These are phyloP conservation scores for Tulasnella sp. DNA, from an alignment of 768 basidiomycete genomes.

Conservation along the genomic window DNA sequence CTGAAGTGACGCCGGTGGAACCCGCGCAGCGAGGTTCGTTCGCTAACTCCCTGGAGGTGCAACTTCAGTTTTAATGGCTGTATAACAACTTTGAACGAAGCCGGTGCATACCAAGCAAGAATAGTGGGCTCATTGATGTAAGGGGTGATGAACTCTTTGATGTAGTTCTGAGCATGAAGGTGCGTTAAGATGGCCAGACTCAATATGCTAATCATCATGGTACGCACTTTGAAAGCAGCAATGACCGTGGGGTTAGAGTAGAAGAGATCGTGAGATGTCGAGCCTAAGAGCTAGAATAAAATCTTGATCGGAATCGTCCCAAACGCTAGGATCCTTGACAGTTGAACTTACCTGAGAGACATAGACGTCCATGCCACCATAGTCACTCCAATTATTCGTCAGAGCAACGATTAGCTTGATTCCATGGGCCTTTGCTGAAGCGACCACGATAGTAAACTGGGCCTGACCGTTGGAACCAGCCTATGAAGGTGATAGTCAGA, in stretches of 20 bases:
- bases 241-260: conserved; percentile 46
- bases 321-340: no score
- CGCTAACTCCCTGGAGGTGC: conserved; percentile 46
- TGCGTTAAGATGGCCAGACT: no score
- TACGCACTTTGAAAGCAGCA: conserved; percentile 32
- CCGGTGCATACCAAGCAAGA: conserved; percentile 14
- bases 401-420: conserved; percentile 49
- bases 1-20: conserved; percentile 27
- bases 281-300: background rate
- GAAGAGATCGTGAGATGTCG: conserved; percentile 42
- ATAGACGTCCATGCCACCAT: conserved; percentile 59
- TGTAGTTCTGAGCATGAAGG: conserved; percentile 30
- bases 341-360: conserved; percentile 37
- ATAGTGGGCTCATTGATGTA: conserved; percentile 43
- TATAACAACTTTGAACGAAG: background rate
- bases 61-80: conserved; percentile 16
- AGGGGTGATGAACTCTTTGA: conserved; percentile 38
- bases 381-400: conserved; percentile 28
- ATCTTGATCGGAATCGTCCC: background rate
- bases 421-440: conserved; percentile 49
- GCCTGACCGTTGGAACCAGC: conserved; percentile 39
- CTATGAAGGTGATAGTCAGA: no score
- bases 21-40: conserved; percentile 31
- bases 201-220: no score
- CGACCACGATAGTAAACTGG: conserved; percentile 38